phyloP scores from a whole-genome alignment of 345 rosid genomes.

The Heritiera littoralis region DNA sequence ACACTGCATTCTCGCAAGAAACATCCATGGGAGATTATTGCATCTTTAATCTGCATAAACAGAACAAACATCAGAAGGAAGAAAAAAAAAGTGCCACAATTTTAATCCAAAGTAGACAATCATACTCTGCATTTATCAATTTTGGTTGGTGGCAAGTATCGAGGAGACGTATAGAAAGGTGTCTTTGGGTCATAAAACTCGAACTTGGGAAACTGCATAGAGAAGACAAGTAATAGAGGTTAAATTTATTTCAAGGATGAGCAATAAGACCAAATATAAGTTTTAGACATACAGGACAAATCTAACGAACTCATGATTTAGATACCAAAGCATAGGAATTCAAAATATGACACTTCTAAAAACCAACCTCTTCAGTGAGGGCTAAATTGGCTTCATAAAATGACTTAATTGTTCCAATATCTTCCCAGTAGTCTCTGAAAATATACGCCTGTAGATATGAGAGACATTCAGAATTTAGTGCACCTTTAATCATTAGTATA shows the following conservation, averaged over 20 bases:
- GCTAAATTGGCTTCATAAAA: slow-evolving; percentile 94
- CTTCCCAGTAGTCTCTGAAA: slow-evolving; percentile 93
- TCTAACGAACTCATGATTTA: background rate
- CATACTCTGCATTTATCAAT: slow-evolving; percentile 76
- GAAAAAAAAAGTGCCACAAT: background rate
- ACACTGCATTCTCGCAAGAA: slow-evolving; percentile 81
- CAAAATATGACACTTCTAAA: slow-evolving; percentile 4
- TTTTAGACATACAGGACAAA: background rate
- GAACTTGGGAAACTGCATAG: slow-evolving; percentile 66
- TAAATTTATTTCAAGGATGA: background rate
- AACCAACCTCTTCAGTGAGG: slow-evolving; percentile 79
- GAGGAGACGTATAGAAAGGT: slow-evolving; percentile 92
- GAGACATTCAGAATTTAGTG: background rate
- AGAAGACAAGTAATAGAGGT: background rate
- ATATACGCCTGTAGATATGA: slow-evolving; percentile 57
- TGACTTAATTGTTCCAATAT: slow-evolving; percentile 85
- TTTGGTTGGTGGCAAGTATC: slow-evolving; percentile 88
- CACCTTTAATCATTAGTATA: background rate
- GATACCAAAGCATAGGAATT: background rate
- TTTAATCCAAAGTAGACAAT: slow-evolving; percentile 6
- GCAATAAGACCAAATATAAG: background rate
- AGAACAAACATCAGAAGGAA: slow-evolving; percentile 22
- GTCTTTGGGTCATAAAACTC: slow-evolving; percentile 87
- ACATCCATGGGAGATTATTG: slow-evolving; percentile 94
- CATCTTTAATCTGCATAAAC: slow-evolving; percentile 64